phyloP scores from a whole-genome alignment of 768 basidiomycete species.

The Pisolithus orientalis region DNA sequence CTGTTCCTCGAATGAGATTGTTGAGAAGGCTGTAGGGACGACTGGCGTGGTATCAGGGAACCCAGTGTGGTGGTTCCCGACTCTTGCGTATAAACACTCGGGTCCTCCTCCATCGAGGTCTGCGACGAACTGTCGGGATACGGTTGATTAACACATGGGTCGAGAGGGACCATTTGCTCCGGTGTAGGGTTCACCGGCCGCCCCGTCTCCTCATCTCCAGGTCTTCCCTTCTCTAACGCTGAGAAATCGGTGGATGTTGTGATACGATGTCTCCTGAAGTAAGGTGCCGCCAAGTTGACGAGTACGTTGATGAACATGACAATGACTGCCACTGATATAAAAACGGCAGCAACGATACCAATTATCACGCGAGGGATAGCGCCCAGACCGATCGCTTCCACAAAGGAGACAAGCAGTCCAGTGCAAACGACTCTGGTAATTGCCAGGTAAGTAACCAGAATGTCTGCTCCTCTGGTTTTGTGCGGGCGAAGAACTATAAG shows the following conservation, averaged over 20 bases:
- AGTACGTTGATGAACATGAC: slow-evolving; percentile 63
- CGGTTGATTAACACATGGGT: slow-evolving; percentile 36
- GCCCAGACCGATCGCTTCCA: slow-evolving; percentile 53
- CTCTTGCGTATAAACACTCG: slow-evolving; percentile 25
- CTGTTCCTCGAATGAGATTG: slow-evolving; percentile 20
- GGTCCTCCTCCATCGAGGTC: slow-evolving; percentile 10
- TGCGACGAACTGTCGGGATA: slow-evolving; percentile 36
- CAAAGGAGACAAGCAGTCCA: slow-evolving; percentile 71
- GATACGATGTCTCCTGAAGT: slow-evolving; percentile 18
- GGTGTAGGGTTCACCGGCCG: slow-evolving; percentile 52
- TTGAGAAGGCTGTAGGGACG: slow-evolving; percentile 26
- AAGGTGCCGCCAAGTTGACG: slow-evolving; percentile 39
- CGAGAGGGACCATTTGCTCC: slow-evolving; percentile 35
- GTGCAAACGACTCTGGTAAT: slow-evolving; percentile 64
- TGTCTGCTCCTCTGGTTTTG: slow-evolving; percentile 61
- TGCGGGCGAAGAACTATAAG: slow-evolving; percentile 56
- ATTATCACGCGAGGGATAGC: slow-evolving; percentile 81
- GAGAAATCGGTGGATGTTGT: slow-evolving; percentile 10
- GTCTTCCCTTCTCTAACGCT: slow-evolving; percentile 24
- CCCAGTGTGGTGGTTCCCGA: slow-evolving; percentile 32
- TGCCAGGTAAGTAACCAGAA: slow-evolving; percentile 61
- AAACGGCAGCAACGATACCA: slow-evolving; percentile 65
- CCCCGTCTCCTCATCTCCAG: slow-evolving; percentile 15
- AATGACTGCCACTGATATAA: slow-evolving; percentile 66
- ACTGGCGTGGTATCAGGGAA: slow-evolving; percentile 26